Conservation (phyloP, 495 filamentous ascomycete species). For the Venustampulla echinocandica region DNA sequence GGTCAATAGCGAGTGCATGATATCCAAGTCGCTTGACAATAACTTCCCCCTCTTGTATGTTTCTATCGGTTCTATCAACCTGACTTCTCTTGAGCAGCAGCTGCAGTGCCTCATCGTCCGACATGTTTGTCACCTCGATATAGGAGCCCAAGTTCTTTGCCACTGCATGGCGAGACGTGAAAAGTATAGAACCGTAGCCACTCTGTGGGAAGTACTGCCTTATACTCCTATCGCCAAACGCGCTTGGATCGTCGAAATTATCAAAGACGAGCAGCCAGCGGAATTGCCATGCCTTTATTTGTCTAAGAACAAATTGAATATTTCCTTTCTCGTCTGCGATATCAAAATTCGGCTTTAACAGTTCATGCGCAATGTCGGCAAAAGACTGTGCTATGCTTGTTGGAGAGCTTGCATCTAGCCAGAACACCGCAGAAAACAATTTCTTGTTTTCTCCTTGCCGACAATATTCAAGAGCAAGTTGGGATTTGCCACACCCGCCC, state of each 20-base stretch:
- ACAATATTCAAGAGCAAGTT: constrained; percentile 29
- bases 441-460: constrained; percentile 8
- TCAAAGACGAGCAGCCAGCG: constrained; percentile 29
- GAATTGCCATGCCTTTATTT: constrained; percentile 9
- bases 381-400: constrained; percentile 8
- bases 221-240: constrained; percentile 12
- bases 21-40: constrained; percentile 22
- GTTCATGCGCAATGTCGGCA: constrained; percentile 9
- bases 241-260: constrained; percentile 28
- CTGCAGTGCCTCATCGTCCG: constrained; percentile 19
- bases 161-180: constrained; percentile 20
- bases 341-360: constrained; percentile 2
- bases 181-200: constrained; percentile 18
- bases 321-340: constrained; percentile 3
- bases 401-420: constrained; percentile 25
- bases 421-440: constrained; percentile 23
- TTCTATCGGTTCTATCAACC: background rate
- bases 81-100: constrained; percentile 19
- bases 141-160: background rate
- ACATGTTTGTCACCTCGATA: constrained; percentile 16
- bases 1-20: constrained; percentile 27
- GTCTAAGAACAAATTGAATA: constrained; percentile 17
- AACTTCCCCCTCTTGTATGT: constrained; percentile 6
- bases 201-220: constrained; percentile 18
- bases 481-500: constrained; percentile 30